Evolutionary conservation across 768 basidiomycete species (phyloP), one percentile per base, ranked within the genome.

Genomic region (Suillus placidus): DNA sequence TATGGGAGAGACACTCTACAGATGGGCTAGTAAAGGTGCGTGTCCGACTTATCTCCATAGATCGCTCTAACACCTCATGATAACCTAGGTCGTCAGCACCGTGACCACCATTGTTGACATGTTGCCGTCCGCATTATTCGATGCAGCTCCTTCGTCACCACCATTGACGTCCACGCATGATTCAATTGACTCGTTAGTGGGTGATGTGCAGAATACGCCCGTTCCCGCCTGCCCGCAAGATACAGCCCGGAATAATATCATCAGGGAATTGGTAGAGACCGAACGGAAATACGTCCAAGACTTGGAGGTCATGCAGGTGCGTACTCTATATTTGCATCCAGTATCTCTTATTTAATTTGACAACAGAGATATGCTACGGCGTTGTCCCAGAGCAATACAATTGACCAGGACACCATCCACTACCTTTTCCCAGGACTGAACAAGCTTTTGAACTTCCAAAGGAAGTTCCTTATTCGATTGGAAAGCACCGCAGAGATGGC

Each of bases 281-380:
- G 97, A 99, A 77, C 89, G 94, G 70, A 95, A 95, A 80, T 99
- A 94, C 76, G 97, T 99, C 6, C 91, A 94, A 77, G 97, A 99
- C 79, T 82, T 99, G 68, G 95, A 97, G 77, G 89, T 95, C 72
- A 92, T 99, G 85, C 95, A 97, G 87, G 95, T 94, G 70, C 72
- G 89, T 74, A 37, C 0, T 30, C 3, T 57, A 61, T 67, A 8
- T 20, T 61, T 34, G 66, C 60, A 18, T 67, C 54, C 26, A 64
- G 63, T 58, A 26, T 45, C 6, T 51, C 55, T 63, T 66, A 9
- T 30, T 69, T 74, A 65, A 69, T 72, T 52, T 66, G 60, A 66
- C 13, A 45, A 52, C 74, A 97, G 95, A 91, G 92, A 87, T 99
- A 98, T 74, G 87, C 96, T 20, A 90, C 85, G 56, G 90, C 91